These are phyloP conservation scores for Ascochyta clinopodiicola DNA, from an alignment of 2,329 filamentous ascomycete species.

Conservation along the genomic window DNA sequence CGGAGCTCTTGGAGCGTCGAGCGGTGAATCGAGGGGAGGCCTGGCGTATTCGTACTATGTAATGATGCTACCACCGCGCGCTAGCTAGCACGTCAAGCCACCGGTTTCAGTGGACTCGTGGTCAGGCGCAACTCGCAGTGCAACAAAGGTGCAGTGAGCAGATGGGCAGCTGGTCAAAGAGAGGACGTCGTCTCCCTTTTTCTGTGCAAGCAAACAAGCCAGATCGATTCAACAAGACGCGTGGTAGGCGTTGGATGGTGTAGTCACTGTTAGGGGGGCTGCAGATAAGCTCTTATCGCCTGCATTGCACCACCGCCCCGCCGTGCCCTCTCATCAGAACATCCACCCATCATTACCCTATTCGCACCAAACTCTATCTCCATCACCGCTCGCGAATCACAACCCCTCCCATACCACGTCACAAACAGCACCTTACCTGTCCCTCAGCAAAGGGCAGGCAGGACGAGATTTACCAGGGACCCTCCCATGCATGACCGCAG, in stretches of 20 bases:
- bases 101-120: constrained; percentile 24
- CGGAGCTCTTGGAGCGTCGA: constrained; percentile 20
- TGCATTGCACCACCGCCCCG: constrained; percentile 11
- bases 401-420: neutral
- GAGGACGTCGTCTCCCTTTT: constrained; percentile 3
- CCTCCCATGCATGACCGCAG: neutral
- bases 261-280: constrained; percentile 1
- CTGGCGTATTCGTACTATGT: constrained; percentile 3
- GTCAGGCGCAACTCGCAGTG: constrained; percentile 25
- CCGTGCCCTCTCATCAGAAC: constrained; percentile 19
- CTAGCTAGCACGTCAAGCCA: constrained; percentile 27
- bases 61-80: constrained; percentile 31
- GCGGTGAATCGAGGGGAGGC: constrained; percentile 27
- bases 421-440: neutral
- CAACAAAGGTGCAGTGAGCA: constrained; percentile 11
- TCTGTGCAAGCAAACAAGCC: neutral
- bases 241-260: constrained; percentile 1
- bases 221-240: neutral
- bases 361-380: neutral
- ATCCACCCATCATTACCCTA: constrained; percentile 18
- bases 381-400: no score
- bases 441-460: neutral
- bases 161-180: neutral
- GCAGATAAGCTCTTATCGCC: constrained; percentile 14
- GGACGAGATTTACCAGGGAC: neutral